Conservation (phyloP, 2,329 filamentous ascomycete species). For the Beauveria sp. region DNA sequence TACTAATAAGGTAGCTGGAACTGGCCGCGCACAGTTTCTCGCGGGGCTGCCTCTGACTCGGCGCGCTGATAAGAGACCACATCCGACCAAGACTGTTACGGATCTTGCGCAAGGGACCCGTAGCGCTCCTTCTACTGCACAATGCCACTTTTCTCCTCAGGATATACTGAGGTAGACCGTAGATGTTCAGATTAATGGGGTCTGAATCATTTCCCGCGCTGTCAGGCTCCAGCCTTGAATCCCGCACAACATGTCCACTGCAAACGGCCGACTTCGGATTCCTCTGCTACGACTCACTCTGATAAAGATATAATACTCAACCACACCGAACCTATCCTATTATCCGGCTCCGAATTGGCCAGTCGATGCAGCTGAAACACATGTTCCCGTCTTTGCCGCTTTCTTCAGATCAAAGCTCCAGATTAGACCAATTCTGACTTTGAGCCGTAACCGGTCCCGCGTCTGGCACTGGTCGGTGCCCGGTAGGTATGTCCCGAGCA, state of each 20-base stretch:
- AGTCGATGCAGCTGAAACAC: background rate
- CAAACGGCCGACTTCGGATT: slow-evolving; percentile 12
- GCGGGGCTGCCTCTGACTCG: no score
- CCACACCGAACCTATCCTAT: background rate
- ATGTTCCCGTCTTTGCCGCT: background rate
- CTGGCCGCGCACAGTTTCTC: no score
- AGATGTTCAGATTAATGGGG: no score
- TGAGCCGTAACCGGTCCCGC: background rate
- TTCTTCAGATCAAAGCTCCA: background rate
- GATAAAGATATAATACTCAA: background rate
- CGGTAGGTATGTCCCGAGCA: background rate
- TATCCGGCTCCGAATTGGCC: background rate
- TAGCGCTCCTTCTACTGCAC: no score
- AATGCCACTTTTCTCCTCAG: no score
- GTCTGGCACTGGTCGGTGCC: background rate
- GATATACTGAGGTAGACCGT: no score
- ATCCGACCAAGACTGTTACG: no score
- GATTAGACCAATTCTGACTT: background rate
- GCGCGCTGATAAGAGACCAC: no score
- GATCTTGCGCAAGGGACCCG: no score
- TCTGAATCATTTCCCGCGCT: background rate
- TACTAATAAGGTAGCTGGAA: no score
- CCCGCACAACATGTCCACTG: background rate
- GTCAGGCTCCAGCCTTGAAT: background rate
- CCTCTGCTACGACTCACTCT: background rate